Base-by-base conservation (phyloP, 371 early-diverging fungal genomes). In the Mortierella sp. region DNA sequence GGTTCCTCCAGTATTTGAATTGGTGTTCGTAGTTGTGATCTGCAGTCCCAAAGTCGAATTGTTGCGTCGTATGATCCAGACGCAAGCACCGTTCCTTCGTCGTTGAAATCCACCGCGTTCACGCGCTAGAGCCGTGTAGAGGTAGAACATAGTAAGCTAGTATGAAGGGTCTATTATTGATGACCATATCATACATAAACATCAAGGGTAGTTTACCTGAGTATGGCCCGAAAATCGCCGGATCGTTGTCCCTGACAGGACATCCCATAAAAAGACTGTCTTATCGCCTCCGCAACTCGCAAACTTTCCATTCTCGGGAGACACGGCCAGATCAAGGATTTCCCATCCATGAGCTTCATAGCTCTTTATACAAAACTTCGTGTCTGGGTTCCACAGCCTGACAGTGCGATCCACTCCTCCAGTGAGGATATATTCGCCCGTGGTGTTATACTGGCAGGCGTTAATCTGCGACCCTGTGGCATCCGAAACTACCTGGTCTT, bases 61-160 rank as follows among this genome's bases (percentile, higher is more conserved):
- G 94, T 91, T 4, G 95, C 90, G 80, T 98, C 98, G 72, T 93
- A 95, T 3, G 95, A 95, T 4, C 94, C 94, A 63, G 94, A 94
- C 4, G 87, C 89, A 41, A 96, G 46, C 0, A 97, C 90, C 4
- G 92, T 89, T 3, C 90, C 91, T 4, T 94, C 93, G 3, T 66
- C 80, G 66, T 94, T 95, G 64, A 95, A 93, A 4, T 83, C 92
- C 6, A 96, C 93, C 7, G 90, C 82, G 69, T 97, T 95, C 8
- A 97, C 85, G 37, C 94, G 84, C 84, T 91, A 81, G 17, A 23
- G 14, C 34, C n/a, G n/a, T n/a, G n/a, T n/a, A n/a, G n/a, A n/a
- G n/a, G n/a, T n/a, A n/a, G n/a, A n/a, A n/a, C n/a, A n/a, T n/a
- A n/a, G n/a, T n/a, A n/a, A n/a, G n/a, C n/a, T n/a, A n/a, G n/a